Evolutionary conservation across 805 yeast genomes (phyloP), one percentile per base, ranked within the genome.

Genomic region (Candida methanosorbosa): DNA sequence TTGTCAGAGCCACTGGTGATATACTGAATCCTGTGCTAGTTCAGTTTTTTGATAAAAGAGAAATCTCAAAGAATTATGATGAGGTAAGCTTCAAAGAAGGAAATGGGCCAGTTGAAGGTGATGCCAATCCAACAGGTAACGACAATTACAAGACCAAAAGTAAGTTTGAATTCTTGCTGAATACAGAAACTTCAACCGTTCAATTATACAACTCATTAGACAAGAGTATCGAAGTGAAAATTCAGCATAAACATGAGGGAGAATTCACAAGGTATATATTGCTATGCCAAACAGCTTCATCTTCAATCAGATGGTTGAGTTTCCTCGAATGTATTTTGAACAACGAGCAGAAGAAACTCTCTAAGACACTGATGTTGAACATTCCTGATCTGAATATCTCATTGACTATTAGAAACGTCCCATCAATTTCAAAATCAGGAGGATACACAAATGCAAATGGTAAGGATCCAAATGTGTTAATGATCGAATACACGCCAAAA

Each of bases 191-290:
- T 31, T 49, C 57, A 27, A 39, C 52, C 1, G 73, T 81, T 1
- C 64, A 59, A 18, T 64, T 85, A 27, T 83, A 78, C 48, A 83
- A 79, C 30, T 54, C 70, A 1, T 54, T 79, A 23, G 97, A 88
- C 48, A 79, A 83, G 47, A 70, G 92, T 1, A 63, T 88, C 11
- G 70, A 74, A 12, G 63, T 64, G 2, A 58, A 54, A 36, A 38
- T 19, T 20, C n/a, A n/a, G n/a, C n/a, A n/a, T n/a, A 31, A 38
- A 28, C 33, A 14, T 14, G 12, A 15, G 21, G 27, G 32, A 2
- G 36, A 38, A n/a, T 18, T 30, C 15, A 18, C 43, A 4, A 43
- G 41, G 4, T 81, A 73, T 50, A 67, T 83, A 18, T 45, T 86
- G 29, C 67, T 74, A 35, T 64, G 79, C 18, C 69, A 68, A 30